phyloP scores from a whole-genome alignment of 1,284 basidiomycete species.

The Sanghuangporus baumii region DNA sequence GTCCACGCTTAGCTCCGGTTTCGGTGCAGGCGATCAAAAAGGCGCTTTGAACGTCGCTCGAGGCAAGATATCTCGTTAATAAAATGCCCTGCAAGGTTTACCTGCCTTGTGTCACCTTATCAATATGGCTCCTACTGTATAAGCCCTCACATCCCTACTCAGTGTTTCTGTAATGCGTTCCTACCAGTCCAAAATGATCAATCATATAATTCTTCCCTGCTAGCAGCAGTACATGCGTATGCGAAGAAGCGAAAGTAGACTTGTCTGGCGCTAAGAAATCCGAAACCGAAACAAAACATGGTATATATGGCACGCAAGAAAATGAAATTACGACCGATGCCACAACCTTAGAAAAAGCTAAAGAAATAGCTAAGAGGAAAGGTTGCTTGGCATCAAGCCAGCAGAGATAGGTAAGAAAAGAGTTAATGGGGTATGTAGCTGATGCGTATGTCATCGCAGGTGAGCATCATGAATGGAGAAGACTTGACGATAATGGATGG shows the following conservation, averaged over 20 bases:
- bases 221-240: not conserved
- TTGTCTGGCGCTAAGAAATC: too few species aligned
- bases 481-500: not conserved
- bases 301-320: constrained; percentile 11
- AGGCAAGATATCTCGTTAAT: not conserved
- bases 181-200: not conserved
- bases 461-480: not conserved
- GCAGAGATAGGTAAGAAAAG: not conserved
- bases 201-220: not conserved
- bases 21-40: constrained; percentile 12
- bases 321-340: not conserved
- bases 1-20: constrained; percentile 37
- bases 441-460: not conserved
- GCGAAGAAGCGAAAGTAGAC: not conserved
- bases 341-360: not conserved
- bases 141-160: not conserved
- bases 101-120: too few species aligned
- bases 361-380: not conserved
- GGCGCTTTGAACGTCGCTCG: constrained; percentile 20
- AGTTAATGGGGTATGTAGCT: not conserved
- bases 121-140: too few species aligned
- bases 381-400: not conserved
- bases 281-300: not conserved
- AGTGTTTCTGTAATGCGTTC: not conserved
- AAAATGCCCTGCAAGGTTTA: constrained; percentile 1